phyloP scores from a whole-genome alignment of 73 alveolate species.

The Stentor coeruleus region DNA sequence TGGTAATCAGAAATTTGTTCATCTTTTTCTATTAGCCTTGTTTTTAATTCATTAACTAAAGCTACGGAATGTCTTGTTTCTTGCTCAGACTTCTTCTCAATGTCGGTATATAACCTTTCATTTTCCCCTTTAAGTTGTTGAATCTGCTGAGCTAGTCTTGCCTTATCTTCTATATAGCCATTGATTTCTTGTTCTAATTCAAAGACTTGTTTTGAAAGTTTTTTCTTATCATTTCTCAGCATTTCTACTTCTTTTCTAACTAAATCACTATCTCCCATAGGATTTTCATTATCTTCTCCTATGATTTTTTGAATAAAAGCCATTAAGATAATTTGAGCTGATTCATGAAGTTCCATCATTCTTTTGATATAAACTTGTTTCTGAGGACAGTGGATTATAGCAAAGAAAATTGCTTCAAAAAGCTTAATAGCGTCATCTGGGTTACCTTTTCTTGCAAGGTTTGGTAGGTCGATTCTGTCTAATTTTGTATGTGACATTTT shows the following conservation, averaged over 20 bases:
- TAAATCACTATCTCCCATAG: neutral
- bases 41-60: neutral
- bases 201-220: neutral
- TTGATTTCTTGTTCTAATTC: neutral
- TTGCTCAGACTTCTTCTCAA: neutral
- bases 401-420: neutral
- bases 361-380: constrained; percentile 6
- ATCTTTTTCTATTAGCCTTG: neutral
- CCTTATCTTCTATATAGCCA: neutral
- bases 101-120: neutral
- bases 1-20: constrained; percentile 5
- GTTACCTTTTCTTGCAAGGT: neutral
- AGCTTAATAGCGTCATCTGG: neutral
- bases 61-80: neutral
- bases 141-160: neutral
- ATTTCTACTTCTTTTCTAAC: neutral
- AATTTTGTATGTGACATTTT: neutral
- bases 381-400: constrained; percentile 1
- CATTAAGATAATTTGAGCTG: neutral
- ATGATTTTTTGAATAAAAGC: constrained; percentile 5
- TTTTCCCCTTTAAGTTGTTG: neutral
- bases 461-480: neutral
- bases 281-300: no score
- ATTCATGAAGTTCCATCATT: constrained; percentile 8
- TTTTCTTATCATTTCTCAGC: neutral